A percentile compares a stretch with the other conserved stretches of the same genome.
These are phyloP conservation scores for Chalciporus pseudorubinellus DNA, from an alignment of 768 basidiomycete species.

Conservation along the genomic window DNA sequence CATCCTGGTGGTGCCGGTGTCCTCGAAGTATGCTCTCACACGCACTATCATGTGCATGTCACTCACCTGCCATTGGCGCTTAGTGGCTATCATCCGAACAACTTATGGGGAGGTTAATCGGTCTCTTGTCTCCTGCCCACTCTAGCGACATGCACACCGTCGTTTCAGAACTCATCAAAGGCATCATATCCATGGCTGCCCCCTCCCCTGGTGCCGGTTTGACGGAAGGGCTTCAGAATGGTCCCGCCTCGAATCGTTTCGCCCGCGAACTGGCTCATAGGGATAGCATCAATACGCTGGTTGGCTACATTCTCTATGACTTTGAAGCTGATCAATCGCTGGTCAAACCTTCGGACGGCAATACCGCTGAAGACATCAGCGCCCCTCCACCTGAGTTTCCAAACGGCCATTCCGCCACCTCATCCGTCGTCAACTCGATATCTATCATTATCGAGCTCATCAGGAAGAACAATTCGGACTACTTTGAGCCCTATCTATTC, in stretches of 20 bases:
- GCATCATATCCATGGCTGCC: slow-evolving; percentile 91
- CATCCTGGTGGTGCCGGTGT: slow-evolving; percentile 77
- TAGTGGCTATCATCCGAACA: slow-evolving; percentile 88
- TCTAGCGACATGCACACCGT: slow-evolving; percentile 77
- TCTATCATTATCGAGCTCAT: slow-evolving; percentile 91
- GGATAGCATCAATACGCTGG: slow-evolving; percentile 67
- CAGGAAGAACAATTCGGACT: slow-evolving; percentile 97
- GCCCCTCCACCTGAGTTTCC: slow-evolving; percentile 19
- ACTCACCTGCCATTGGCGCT: slow-evolving; percentile 29
- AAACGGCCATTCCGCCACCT: slow-evolving; percentile 56
- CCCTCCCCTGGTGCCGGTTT: slow-evolving; percentile 79
- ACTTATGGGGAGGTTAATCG: slow-evolving; percentile 78
- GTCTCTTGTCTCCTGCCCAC: slow-evolving; percentile 76
- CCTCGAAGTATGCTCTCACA: slow-evolving; percentile 69
- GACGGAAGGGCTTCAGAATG: slow-evolving; percentile 65
- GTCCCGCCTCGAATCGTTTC: slow-evolving; percentile 79
- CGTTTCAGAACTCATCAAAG: slow-evolving; percentile 88
- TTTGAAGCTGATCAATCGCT: slow-evolving; percentile 36
- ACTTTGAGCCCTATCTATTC: slow-evolving; percentile 96
- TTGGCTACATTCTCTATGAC: slow-evolving; percentile 74
- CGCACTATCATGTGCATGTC: slow-evolving; percentile 28
- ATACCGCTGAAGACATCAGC: slow-evolving; percentile 11
- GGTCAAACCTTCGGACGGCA: slow-evolving; percentile 15
- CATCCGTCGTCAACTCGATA: slow-evolving; percentile 83
- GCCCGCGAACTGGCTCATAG: slow-evolving; percentile 82